Conservation (phyloP, 192 early-diverging fungal species). For the Coemansia sp. region DNA sequence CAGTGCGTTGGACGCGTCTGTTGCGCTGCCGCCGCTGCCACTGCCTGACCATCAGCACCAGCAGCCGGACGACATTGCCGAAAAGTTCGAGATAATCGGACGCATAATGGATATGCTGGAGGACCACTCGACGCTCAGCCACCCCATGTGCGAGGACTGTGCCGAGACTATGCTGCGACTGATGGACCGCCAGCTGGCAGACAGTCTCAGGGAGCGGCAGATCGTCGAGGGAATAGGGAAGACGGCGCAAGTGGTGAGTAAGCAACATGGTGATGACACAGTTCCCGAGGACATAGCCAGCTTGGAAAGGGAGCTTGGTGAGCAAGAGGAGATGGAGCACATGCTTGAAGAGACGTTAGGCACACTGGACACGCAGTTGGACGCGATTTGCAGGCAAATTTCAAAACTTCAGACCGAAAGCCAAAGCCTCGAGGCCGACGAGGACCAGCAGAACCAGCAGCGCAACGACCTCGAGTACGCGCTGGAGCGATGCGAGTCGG, state of each 20-base stretch:
- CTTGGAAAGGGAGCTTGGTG: conserved; percentile 58
- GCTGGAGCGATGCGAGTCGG: conserved; percentile 65
- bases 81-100: conserved; percentile 45
- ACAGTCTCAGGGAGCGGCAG: conserved; percentile 71
- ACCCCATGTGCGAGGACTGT: conserved; percentile 91
- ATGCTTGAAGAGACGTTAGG: conserved; percentile 47
- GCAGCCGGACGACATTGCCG: conserved; percentile 28
- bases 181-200: conserved; percentile 67
- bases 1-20: not conserved
- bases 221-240: conserved; percentile 73
- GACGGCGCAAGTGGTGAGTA: conserved; percentile 51
- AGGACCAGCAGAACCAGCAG: conserved; percentile 59
- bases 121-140: conserved; percentile 67
- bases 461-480: conserved; percentile 70
- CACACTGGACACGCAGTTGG: conserved; percentile 50
- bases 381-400: conserved; percentile 46
- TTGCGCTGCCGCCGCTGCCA: not conserved
- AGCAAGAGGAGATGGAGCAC: conserved; percentile 50
- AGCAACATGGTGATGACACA: conserved; percentile 7
- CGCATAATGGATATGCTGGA: conserved; percentile 79
- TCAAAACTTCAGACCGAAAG: conserved; percentile 54
- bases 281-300: conserved; percentile 54
- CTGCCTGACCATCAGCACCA: not conserved
- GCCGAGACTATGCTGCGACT: conserved; percentile 72
- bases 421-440: conserved; percentile 44